Evolutionary conservation across 495 filamentous ascomycete genomes (phyloP), one percentile per base, ranked within the genome.

Genomic region (Venustampulla echinocandica): DNA sequence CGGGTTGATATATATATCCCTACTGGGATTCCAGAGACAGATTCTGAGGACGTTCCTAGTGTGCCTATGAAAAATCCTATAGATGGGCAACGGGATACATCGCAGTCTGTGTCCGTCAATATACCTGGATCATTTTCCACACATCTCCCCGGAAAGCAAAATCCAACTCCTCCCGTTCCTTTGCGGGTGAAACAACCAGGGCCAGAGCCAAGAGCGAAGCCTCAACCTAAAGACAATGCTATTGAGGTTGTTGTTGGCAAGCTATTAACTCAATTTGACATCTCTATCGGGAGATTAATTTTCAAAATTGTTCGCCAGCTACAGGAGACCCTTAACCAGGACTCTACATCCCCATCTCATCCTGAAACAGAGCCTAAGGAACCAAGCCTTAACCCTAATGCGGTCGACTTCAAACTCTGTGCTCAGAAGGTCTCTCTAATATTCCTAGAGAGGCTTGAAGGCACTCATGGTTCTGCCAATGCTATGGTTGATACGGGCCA

Each of bases 271-370:
- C 76, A 75, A 38, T 79, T 85, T 49, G 84, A 89, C 61, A 76
- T 84, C 17, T 74, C 81, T 3, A 76, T 78, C 4, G 83, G 78
- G 1, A 82, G 81, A 60, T 66, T 89, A 37, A 53, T 87, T 10
- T 65, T 67, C 27, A 84, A 79, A 59, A 67, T 84, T 34, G 63
- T 80, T 7, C 70, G 76, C 22, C 64, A n/a, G 44, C 27, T 56
- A 17, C 47, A 53, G 17, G 55, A 52, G 17, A 19, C 38, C 2
- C 23, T 50, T 5, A 41, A 46, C 3, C 44, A 52, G 21, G 33
- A 40, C 1, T 5, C 43, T 23, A 4, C 28, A 15, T 1, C 41
- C 9, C 17, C 57, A 17, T 4, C 47, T 2, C 46, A 61, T 11
- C 7, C 36, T n/a, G 45, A 59, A 4, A 22, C 57, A 4, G 56